Conservation (phyloP, 1,284 basidiomycete genomes). For the Pulchroboletus neoregius region DNA sequence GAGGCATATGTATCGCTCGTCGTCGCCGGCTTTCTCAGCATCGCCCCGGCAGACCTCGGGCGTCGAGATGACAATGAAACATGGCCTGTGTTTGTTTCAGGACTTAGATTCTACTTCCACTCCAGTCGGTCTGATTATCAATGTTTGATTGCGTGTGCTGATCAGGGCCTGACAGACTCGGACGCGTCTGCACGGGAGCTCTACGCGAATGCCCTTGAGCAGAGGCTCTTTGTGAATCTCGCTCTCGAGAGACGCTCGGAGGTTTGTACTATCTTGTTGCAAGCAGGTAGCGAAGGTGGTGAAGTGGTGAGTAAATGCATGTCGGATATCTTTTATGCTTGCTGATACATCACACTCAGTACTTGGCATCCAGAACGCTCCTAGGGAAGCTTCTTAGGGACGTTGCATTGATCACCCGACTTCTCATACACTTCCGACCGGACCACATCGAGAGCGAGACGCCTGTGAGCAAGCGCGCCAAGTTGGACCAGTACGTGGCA, state of each 20-base stretch:
- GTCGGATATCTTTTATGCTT: not conserved
- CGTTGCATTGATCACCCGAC: conserved; percentile 49
- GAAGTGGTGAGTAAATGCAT: conserved; percentile 42
- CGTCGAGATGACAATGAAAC: conserved; percentile 32
- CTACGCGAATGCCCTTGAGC: conserved; percentile 43
- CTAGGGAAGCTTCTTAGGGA: conserved; percentile 48
- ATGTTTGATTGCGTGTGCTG: conserved; percentile 1
- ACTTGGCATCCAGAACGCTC: conserved; percentile 47
- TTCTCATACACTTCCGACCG: conserved; percentile 58
- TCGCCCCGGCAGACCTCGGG: conserved; percentile 45
- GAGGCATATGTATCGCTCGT: conserved; percentile 49
- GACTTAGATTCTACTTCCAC: conserved; percentile 45
- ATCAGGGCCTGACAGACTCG: conserved; percentile 24
- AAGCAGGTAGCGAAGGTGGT: conserved; percentile 42
- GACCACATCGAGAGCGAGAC: conserved; percentile 37
- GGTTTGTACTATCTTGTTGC: conserved; percentile 52
- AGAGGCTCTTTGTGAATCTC: conserved; percentile 52
- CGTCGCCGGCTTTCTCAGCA: conserved; percentile 53
- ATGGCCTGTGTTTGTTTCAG: conserved; percentile 48
- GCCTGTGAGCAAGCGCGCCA: conserved; percentile 60
- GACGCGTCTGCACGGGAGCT: conserved; percentile 35
- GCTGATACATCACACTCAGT: conserved; percentile 34
- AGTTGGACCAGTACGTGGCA: conserved; percentile 50
- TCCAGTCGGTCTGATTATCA: conserved; percentile 37
- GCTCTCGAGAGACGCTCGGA: conserved; percentile 50